Evolutionary conservation across 768 basidiomycete species (phyloP), one percentile per base, ranked within the genome.

Genomic region (Kwoniella mangroviensis): DNA sequence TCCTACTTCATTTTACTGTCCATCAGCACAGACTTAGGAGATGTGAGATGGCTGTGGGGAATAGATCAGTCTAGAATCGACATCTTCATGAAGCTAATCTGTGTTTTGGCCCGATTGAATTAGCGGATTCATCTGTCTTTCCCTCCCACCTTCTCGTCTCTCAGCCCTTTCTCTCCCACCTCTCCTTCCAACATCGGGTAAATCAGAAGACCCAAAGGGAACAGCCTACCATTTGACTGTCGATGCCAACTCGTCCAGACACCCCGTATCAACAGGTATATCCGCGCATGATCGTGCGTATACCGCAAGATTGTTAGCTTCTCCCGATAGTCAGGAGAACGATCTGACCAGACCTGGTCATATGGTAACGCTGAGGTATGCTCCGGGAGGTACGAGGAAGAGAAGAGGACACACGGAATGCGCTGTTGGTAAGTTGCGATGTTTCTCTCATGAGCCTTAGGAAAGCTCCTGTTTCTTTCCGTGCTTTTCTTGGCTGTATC

Each of bases 181-280:
- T 12, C 66, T 78, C 17, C 67, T 80, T 13, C 79, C 79, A 11
- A 63, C 73, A 9, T 73, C 73, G 4, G 79, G 79, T n/a, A 67
- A 49, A 21, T 73, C 73, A 82, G 89, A 94, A 79, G 97, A 99
- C 75, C 88, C 89, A 49, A 92, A 95, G 82, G 88, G 89, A 55
- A 99, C 97, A 0, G 97, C 97, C 0, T 99, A 98, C 85, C 94
- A 95, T 9, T 85, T 97, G 69, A 98, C 97, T 0, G 91, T 96
- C 57, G 97, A 99, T 84, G 94, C 94, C 83, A 91, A 88, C 34
- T 42, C 67, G n/a, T 21, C 45, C 45, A 58, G 45, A 21, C 75
- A 69, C 63, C 49, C 79, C 93, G 96, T 93, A 4, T 90, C 93
- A 3, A 99, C 97, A 19, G 97, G 97, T 26, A 99, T 99, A 75